Evolutionary conservation across 208 protist species (phyloP).

Genomic region (Wallacemonas rigidus): DNA sequence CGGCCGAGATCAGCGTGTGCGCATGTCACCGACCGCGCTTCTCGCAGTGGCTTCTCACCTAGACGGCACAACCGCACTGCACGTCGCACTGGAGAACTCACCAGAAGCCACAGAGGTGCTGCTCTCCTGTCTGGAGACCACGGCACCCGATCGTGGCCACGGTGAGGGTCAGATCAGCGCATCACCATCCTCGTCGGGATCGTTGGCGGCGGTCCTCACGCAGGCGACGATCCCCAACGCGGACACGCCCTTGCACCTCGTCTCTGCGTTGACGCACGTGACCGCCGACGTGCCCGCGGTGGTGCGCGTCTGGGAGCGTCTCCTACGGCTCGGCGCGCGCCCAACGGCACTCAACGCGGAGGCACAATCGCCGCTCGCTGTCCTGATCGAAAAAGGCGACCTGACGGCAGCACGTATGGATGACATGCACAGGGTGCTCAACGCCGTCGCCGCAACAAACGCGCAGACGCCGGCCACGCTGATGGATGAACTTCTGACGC

Average conservation of each 20-base stretch:
- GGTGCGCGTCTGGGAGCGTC: conserved; percentile 27
- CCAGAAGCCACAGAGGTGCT: conserved; percentile 30
- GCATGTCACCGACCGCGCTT: conserved; percentile 28
- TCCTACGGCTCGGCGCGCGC: conserved; percentile 31
- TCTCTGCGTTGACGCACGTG: conserved; percentile 23
- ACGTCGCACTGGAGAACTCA: conserved; percentile 42
- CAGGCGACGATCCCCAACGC: conserved; percentile 16
- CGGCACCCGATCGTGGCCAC: not conserved
- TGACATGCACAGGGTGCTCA: not conserved
- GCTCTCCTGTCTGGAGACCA: conserved; percentile 33
- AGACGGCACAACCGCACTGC: conserved; percentile 32
- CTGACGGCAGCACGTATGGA: not conserved
- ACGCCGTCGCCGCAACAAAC: conserved; percentile 6
- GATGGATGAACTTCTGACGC: conserved; percentile 16
- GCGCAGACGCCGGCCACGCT: not conserved
- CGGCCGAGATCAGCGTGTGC: conserved; percentile 12
- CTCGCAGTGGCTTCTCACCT: conserved; percentile 26
- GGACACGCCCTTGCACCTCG: conserved; percentile 42
- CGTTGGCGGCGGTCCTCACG: conserved; percentile 24
- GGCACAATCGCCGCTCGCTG: conserved; percentile 8
- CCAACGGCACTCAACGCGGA: conserved; percentile 13
- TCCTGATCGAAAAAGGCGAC: conserved; percentile 10
- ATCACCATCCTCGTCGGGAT: not conserved
- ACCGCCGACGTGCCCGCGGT: conserved; percentile 39
- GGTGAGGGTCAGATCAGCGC: too few relatives aligned